Conservation (phyloP, 2,329 filamentous ascomycete species). For the Metarhizium rileyi region DNA sequence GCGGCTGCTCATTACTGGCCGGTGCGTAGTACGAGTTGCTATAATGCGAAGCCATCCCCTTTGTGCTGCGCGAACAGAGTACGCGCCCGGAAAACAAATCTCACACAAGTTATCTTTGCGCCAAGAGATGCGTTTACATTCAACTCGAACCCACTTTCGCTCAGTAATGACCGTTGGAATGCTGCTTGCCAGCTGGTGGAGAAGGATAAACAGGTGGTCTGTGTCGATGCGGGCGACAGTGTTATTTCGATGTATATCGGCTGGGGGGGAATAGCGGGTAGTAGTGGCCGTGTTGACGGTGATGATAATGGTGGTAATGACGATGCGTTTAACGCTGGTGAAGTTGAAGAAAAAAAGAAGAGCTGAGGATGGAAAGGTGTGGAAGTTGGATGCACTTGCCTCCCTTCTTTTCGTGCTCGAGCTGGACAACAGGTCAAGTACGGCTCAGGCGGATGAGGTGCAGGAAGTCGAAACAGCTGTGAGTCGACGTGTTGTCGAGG, state of each 20-base stretch:
- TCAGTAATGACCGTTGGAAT: neutral
- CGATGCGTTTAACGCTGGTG: neutral
- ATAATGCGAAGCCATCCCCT: constrained; percentile 43
- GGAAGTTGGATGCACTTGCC: neutral
- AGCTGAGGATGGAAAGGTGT: neutral
- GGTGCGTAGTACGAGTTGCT: constrained; percentile 43
- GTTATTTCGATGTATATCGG: neutral
- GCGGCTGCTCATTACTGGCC: constrained; percentile 26
- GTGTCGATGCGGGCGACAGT: constrained; percentile 1
- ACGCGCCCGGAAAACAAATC: neutral
- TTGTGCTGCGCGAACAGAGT: neutral
- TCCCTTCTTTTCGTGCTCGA: constrained; percentile 1
- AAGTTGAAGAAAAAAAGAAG: neutral
- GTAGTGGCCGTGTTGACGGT: neutral
- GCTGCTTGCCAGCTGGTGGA: constrained; percentile 3
- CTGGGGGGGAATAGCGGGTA: neutral
- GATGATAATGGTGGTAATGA: constrained; percentile 2
- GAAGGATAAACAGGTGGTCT: neutral
- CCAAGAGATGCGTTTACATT: neutral
- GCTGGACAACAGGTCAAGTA: constrained; percentile 10
- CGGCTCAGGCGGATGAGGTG: constrained; percentile 5
- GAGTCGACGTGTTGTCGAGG: constrained; percentile 25
- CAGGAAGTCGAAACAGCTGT: constrained; percentile 11
- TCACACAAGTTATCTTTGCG: neutral
- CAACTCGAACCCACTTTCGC: constrained; percentile 2